These are phyloP conservation scores for Phyllosticta ampelicida DNA, from an alignment of 2,329 filamentous ascomycete genomes.

Conservation along the genomic window DNA sequence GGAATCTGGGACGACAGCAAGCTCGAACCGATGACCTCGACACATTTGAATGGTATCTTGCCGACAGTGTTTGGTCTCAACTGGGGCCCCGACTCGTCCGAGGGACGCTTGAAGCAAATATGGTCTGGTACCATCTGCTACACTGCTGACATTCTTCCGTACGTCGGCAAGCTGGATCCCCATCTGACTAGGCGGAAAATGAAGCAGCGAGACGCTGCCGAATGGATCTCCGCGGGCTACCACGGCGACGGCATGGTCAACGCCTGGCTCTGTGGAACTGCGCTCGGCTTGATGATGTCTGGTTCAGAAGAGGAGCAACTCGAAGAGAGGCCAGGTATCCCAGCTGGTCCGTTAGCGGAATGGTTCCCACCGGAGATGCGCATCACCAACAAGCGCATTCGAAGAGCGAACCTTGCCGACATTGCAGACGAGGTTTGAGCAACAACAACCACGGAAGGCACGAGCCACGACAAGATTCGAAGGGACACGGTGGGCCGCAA, in stretches of 20 bases:
- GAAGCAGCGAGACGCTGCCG: constrained; percentile 13
- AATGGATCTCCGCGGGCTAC: constrained; percentile 16
- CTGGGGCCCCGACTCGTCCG: constrained; percentile 2
- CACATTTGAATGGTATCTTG: constrained; percentile 15
- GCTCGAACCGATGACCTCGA: background rate
- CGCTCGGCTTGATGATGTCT: constrained; percentile 3
- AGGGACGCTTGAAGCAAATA: background rate
- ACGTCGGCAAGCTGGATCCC: constrained; percentile 1
- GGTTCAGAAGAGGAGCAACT: background rate
- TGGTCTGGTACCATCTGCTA: constrained; percentile 20
- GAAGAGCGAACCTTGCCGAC: background rate
- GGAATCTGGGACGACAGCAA: constrained; percentile 30
- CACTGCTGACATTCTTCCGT: constrained; percentile 1
- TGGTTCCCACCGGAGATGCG: constrained; percentile 4
- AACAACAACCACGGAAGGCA: background rate
- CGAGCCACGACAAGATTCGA: background rate
- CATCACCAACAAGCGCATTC: constrained; percentile 2
- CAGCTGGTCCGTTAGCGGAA: background rate
- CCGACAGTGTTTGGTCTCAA: constrained; percentile 10
- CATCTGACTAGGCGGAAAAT: constrained; percentile 7
- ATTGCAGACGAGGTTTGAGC: background rate
- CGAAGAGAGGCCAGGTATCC: background rate
- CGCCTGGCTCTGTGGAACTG: constrained; percentile 5
- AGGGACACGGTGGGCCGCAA: too few species aligned
- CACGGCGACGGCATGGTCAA: constrained; percentile 16